A percentile compares a stretch with the other conserved stretches of the same genome.
Evolutionary conservation across 441 rosid species (phyloP).

Genomic region (Flueggea neowawraea): DNA sequence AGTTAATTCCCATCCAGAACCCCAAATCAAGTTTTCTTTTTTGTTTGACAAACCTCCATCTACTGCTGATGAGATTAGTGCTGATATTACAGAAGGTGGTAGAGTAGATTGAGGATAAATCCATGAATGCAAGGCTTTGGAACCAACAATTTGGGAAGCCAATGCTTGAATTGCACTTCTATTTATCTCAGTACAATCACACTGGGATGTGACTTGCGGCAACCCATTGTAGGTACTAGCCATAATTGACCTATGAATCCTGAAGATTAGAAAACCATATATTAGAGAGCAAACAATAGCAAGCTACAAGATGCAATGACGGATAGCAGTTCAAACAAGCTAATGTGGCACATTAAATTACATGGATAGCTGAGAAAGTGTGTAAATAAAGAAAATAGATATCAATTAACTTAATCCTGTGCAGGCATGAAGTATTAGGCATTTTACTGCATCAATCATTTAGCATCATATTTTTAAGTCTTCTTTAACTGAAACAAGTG

Average conservation of each 20-base stretch:
- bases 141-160: constrained; percentile 35
- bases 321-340: neutral
- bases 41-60: constrained; percentile 60
- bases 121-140: constrained; percentile 85
- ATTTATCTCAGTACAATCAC: constrained; percentile 33
- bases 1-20: no score
- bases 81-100: constrained; percentile 73
- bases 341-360: neutral
- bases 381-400: neutral
- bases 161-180: constrained; percentile 33
- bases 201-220: constrained; percentile 34
- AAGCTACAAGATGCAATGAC: neutral
- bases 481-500: no score
- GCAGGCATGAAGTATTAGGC: neutral
- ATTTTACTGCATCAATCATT: no score
- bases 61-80: constrained; percentile 44
- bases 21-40: constrained; percentile 7
- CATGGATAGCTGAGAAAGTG: neutral
- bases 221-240: constrained; percentile 44
- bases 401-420: constrained; percentile 1
- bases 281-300: constrained; percentile 9
- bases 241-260: constrained; percentile 71
- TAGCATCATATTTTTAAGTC: no score
- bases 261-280: constrained; percentile 27
- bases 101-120: constrained; percentile 85